These are phyloP conservation scores for Gossypium bickii DNA, from an alignment of 345 rosid species.

Conservation along the genomic window DNA sequence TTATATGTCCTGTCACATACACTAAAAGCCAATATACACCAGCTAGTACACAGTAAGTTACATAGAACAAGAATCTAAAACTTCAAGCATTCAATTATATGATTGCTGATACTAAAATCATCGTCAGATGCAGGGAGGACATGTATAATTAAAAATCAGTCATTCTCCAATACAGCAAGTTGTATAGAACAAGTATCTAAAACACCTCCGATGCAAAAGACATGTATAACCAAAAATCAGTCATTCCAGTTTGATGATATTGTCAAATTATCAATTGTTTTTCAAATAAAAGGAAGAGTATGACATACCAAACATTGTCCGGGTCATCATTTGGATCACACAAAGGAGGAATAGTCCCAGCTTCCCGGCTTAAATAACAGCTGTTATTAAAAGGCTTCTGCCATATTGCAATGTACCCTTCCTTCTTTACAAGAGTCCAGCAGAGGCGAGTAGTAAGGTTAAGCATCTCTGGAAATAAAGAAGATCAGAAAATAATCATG, in stretches of 20 bases:
- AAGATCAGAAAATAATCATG: constrained; percentile 12
- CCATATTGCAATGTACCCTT: constrained; percentile 95
- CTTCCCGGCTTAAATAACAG: constrained; percentile 75
- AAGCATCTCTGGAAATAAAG: constrained; percentile 72
- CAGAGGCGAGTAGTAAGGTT: constrained; percentile 81
- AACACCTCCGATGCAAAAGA: neutral
- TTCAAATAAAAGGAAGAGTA: constrained; percentile 1
- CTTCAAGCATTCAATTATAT: constrained; percentile 1
- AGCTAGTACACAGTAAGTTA: neutral
- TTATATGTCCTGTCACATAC: neutral
- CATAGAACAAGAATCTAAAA: neutral
- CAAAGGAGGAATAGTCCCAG: constrained; percentile 59
- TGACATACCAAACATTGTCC: constrained; percentile 76
- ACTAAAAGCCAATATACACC: neutral
- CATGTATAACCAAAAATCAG: neutral
- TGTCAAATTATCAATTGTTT: neutral
- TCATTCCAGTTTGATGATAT: neutral
- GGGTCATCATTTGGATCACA: constrained; percentile 78
- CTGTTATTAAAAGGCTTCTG: constrained; percentile 72
- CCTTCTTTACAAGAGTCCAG: constrained; percentile 93
- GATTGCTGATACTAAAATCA: neutral
- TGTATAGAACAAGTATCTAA: too few species aligned
- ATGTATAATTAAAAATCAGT: neutral
- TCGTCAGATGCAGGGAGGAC: neutral
- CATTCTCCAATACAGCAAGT: neutral